Evolutionary conservation across 768 basidiomycete genomes (phyloP).

Genomic region (Daedalea quercina): DNA sequence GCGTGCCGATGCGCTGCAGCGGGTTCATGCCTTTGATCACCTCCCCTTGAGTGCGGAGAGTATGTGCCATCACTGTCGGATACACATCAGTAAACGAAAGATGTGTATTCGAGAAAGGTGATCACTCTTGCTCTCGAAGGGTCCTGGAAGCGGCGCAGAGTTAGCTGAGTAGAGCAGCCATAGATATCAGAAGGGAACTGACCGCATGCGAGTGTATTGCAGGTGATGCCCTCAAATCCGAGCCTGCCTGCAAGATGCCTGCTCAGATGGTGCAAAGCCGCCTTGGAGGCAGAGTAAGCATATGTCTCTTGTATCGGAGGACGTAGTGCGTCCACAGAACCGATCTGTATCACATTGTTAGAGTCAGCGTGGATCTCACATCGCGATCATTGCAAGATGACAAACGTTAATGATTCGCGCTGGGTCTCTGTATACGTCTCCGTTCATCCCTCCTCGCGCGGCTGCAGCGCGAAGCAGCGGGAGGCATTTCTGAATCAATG

Average conservation of each 20-base stretch:
- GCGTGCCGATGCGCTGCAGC: slow-evolving; percentile 46
- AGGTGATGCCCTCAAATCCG: slow-evolving; percentile 49
- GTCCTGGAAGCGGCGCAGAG: slow-evolving; percentile 3
- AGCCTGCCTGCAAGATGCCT: slow-evolving; percentile 50
- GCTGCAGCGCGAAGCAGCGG: slow-evolving; percentile 48
- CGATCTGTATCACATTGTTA: slow-evolving; percentile 37
- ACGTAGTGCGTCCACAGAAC: slow-evolving; percentile 49
- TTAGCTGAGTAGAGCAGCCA: neutral
- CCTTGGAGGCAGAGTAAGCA: slow-evolving; percentile 62
- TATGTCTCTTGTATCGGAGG: slow-evolving; percentile 56
- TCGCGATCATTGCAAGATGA: neutral
- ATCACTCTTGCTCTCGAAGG: slow-evolving; percentile 29
- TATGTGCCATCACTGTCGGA: slow-evolving; percentile 47
- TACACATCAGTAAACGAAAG: neutral
- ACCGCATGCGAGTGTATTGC: slow-evolving; percentile 61
- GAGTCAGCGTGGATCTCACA: too few relatives aligned
- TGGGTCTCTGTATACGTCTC: slow-evolving; percentile 35
- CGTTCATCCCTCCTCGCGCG: slow-evolving; percentile 31
- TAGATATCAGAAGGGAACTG: slow-evolving; percentile 9
- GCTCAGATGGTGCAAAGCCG: slow-evolving; percentile 52
- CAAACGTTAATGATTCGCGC: slow-evolving; percentile 55
- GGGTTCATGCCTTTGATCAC: slow-evolving; percentile 38
- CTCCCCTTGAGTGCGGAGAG: slow-evolving; percentile 39
- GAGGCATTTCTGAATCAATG: slow-evolving; percentile 51
- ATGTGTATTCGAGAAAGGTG: neutral